Evolutionary conservation across 2,329 filamentous ascomycete genomes (phyloP).

Genomic region (Fusarium armeniacum): DNA sequence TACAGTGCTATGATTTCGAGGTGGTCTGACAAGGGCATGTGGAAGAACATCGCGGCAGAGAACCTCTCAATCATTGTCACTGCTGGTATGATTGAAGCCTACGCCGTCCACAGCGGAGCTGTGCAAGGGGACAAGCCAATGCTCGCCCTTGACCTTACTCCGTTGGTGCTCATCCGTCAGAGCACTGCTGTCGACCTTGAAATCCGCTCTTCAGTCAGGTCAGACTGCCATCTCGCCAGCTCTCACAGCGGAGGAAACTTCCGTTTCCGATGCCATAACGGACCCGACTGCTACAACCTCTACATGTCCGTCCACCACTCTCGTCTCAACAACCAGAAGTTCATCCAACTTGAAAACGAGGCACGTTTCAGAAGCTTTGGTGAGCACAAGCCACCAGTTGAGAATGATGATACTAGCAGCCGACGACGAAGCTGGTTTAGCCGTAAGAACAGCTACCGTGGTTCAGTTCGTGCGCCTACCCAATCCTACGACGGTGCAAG

Average conservation of each 20-base stretch:
- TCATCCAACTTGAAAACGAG: constrained; percentile 76
- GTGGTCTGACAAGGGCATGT: constrained; percentile 72
- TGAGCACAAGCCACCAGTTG: constrained; percentile 64
- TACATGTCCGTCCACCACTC: constrained; percentile 90
- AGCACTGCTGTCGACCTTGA: constrained; percentile 95
- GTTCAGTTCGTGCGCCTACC: constrained; percentile 71
- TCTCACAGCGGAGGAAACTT: constrained; percentile 78
- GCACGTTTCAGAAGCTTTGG: constrained; percentile 80
- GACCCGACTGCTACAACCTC: constrained; percentile 82
- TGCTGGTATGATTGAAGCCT: constrained; percentile 72
- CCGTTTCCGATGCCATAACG: constrained; percentile 86
- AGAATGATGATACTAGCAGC: constrained; percentile 63
- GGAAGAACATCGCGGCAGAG: constrained; percentile 69
- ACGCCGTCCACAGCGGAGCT: constrained; percentile 57
- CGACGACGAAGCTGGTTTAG: constrained; percentile 71
- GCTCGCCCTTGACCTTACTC: constrained; percentile 86
- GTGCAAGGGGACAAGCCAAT: constrained; percentile 61
- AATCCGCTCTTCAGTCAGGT: constrained; percentile 86
- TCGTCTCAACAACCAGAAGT: constrained; percentile 92
- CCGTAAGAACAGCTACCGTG: constrained; percentile 74
- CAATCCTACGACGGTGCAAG: constrained; percentile 82
- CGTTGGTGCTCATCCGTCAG: constrained; percentile 88
- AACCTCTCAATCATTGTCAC: constrained; percentile 69
- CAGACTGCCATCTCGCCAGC: constrained; percentile 76
- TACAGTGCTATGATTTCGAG: constrained; percentile 70